Conservation (phyloP, 1,284 basidiomycete genomes). For the Moesziomyces antarcticus region DNA sequence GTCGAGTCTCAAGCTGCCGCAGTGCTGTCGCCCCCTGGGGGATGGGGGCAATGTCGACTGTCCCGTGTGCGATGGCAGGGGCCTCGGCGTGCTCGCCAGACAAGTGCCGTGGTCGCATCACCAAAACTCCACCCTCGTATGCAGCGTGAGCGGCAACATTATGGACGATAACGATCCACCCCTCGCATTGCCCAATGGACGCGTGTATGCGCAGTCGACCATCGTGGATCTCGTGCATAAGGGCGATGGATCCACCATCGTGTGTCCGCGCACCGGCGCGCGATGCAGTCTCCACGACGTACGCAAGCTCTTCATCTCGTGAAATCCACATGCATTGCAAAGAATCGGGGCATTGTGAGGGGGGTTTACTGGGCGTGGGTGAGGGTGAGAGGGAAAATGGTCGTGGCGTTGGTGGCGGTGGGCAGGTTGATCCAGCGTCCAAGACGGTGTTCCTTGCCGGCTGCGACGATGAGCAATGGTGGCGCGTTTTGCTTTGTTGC, state of each 20-base stretch:
- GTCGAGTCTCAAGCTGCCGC: constrained; percentile 53
- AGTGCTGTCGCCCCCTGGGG: constrained; percentile 40
- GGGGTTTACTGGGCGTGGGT: neutral
- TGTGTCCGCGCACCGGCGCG: constrained; percentile 80
- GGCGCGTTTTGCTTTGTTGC: constrained; percentile 46
- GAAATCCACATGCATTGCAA: neutral
- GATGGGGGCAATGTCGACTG: constrained; percentile 73
- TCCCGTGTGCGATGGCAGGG: constrained; percentile 80
- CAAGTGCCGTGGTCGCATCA: constrained; percentile 94
- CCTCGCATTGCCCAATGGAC: constrained; percentile 89
- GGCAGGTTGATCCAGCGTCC: constrained; percentile 87
- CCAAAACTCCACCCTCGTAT: constrained; percentile 93
- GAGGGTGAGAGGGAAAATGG: constrained; percentile 71
- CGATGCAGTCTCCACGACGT: constrained; percentile 76
- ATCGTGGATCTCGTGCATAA: constrained; percentile 84
- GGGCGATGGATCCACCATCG: constrained; percentile 75
- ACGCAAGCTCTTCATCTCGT: constrained; percentile 72
- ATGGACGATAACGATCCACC: constrained; percentile 94
- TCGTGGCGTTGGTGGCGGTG: constrained; percentile 78
- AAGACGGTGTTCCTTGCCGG: constrained; percentile 87
- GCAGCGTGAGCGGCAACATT: constrained; percentile 86
- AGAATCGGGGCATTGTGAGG: too few relatives aligned
- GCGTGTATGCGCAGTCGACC: constrained; percentile 88
- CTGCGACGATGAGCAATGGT: constrained; percentile 77
- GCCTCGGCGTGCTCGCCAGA: constrained; percentile 78